phyloP scores from a whole-genome alignment of 176 grass and related monocot genomes.

The Oryza punctata region DNA sequence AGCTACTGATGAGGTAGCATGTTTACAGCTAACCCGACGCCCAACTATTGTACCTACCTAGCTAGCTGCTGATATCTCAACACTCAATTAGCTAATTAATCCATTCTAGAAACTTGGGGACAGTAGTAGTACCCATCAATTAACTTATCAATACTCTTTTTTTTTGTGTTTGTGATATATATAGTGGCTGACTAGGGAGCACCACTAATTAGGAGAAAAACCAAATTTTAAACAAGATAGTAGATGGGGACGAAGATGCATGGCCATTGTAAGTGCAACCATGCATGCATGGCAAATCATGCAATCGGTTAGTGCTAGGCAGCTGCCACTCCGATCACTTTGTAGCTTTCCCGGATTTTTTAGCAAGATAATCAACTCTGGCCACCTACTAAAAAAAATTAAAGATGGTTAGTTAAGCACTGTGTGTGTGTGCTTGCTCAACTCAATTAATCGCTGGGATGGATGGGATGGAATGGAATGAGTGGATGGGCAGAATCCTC shows the following conservation, averaged over 20 bases:
- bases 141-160: not conserved
- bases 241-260: not conserved
- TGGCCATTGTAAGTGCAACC: conserved; percentile 7
- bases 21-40: not conserved
- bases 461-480: too few relatives aligned
- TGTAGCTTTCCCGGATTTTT: not conserved
- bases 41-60: conserved; percentile 8
- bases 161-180: not conserved
- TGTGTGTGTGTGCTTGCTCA: not conserved
- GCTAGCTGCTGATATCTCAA: too few relatives aligned
- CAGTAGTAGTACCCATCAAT: not conserved
- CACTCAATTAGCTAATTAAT: too few relatives aligned
- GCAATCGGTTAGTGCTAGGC: conserved; percentile 15
- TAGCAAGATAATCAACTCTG: not conserved
- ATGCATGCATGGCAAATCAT: not conserved
- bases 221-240: not conserved
- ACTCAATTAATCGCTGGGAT: not conserved
- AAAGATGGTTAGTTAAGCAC: conserved; percentile 26
- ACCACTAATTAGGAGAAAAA: not conserved
- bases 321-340: not conserved
- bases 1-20: not conserved
- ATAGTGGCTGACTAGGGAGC: not conserved
- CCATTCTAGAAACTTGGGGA: not conserved
- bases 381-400: conserved; percentile 33
- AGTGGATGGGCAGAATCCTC: not conserved